Percentiles rank a stretch among this genome's conserved stretches.
Conservation (phyloP, 2,329 filamentous ascomycete species). For the Trichoderma citrinoviride region DNA sequence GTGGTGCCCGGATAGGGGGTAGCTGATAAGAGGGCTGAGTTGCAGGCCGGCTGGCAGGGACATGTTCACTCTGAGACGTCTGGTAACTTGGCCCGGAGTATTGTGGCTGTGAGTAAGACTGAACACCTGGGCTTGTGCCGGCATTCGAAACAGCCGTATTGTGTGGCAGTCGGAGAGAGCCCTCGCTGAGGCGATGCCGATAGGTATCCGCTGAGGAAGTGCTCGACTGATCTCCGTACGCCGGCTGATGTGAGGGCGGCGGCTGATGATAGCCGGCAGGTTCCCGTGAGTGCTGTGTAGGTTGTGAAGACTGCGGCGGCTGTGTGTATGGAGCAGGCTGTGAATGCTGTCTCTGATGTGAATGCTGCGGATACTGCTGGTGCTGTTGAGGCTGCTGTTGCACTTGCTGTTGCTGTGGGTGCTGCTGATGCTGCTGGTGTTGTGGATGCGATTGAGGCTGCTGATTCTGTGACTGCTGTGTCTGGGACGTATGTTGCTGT, state of each 20-base stretch:
- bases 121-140: conserved; percentile 2
- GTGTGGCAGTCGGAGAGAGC: conserved; percentile 29
- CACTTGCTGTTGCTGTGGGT: neutral
- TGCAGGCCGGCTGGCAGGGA: conserved; percentile 34
- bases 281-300: conserved; percentile 37
- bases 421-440: neutral
- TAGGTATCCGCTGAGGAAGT: conserved; percentile 48
- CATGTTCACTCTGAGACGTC: conserved; percentile 52
- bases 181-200: conserved; percentile 42
- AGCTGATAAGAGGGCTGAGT: conserved; percentile 43
- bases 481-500: conserved; percentile 38
- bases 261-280: conserved; percentile 43
- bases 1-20: conserved; percentile 47
- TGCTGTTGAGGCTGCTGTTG: neutral
- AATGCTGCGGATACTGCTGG: conserved; percentile 25
- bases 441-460: conserved; percentile 23
- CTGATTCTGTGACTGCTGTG: conserved; percentile 24
- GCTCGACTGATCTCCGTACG: conserved; percentile 45
- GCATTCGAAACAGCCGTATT: conserved; percentile 35
- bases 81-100: conserved; percentile 50
- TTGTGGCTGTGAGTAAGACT: conserved; percentile 48
- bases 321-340: neutral
- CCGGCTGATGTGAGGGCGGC: conserved; percentile 30
- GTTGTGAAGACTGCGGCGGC: neutral
- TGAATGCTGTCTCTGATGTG: conserved; percentile 27